phyloP scores from a whole-genome alignment of 441 rosid species.

The Adansonia madagascariensis region DNA sequence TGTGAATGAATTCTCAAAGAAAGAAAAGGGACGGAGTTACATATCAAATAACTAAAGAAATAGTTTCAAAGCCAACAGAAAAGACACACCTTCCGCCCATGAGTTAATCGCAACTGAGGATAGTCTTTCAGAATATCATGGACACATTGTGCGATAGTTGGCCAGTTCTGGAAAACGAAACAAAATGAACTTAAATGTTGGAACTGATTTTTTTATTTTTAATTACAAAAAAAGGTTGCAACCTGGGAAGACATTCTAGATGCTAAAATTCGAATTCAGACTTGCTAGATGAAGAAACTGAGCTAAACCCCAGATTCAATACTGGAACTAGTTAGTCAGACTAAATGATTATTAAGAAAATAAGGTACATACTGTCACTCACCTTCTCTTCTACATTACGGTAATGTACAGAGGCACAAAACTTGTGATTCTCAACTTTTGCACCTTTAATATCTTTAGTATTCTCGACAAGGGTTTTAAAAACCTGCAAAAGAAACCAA shows the following conservation, averaged over 20 bases:
- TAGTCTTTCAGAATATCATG: slow-evolving; percentile 76
- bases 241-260: too few relatives aligned
- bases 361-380: background rate
- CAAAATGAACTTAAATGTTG: slow-evolving; percentile 18
- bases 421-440: slow-evolving; percentile 92
- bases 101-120: slow-evolving; percentile 83
- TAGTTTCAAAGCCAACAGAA: background rate
- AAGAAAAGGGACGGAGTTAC: background rate
- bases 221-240: too few relatives aligned
- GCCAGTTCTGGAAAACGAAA: slow-evolving; percentile 68
- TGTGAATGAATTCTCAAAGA: background rate
- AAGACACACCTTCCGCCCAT: slow-evolving; percentile 84
- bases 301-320: background rate
- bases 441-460: slow-evolving; percentile 76
- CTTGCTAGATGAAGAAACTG: background rate
- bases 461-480: slow-evolving; percentile 72
- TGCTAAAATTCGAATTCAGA: too few relatives aligned
- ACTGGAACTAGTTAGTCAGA: background rate
- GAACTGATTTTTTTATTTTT: background rate
- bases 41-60: background rate
- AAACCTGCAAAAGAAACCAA: slow-evolving; percentile 50
- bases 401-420: slow-evolving; percentile 92
- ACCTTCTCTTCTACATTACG: slow-evolving; percentile 97
- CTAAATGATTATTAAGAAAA: background rate
- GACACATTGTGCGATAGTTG: slow-evolving; percentile 77